A percentile compares a stretch with the other conserved stretches of the same genome.
phyloP scores from a whole-genome alignment of 768 basidiomycete genomes.

The Roridomyces roridus region DNA sequence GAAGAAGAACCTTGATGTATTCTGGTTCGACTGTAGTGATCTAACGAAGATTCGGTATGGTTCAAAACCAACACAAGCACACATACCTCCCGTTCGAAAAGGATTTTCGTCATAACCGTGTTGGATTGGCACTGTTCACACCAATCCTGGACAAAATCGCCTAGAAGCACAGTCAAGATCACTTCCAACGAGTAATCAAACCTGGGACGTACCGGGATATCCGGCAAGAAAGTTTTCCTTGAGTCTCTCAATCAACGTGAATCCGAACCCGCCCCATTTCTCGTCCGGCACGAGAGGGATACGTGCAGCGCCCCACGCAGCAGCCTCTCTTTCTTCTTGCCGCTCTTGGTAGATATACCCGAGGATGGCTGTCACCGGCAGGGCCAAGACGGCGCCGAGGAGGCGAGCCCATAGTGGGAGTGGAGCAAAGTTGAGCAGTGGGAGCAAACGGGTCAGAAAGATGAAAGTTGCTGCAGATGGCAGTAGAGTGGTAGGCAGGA shows the following conservation, averaged over 20 bases:
- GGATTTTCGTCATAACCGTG: slow-evolving; percentile 2
- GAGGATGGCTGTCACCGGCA: not conserved
- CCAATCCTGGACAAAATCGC: slow-evolving; percentile 7
- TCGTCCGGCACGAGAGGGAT: slow-evolving; percentile 1
- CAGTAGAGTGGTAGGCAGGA: not conserved
- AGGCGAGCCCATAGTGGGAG: slow-evolving; percentile 7
- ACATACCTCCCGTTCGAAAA: not conserved
- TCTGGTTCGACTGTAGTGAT: slow-evolving; percentile 10
- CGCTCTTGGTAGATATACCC: not conserved
- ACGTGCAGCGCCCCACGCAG: slow-evolving; percentile 1
- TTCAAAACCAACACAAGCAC: not conserved
- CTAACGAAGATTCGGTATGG: not conserved
- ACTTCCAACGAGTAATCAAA: no score
- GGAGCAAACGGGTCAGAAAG: not conserved
- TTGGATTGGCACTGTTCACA: not conserved
- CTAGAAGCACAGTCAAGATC: no score
- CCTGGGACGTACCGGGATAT: slow-evolving; percentile 6
- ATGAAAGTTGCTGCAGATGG: not conserved
- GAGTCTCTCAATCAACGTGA: not conserved
- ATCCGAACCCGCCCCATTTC: slow-evolving; percentile 3
- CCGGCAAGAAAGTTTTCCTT: not conserved
- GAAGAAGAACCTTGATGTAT: not conserved
- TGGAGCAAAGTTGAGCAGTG: not conserved
- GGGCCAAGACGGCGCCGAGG: not conserved
- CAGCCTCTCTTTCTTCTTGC: not conserved